These are phyloP conservation scores for Lentinula guzmanii DNA, from an alignment of 768 basidiomycete species.

Conservation along the genomic window DNA sequence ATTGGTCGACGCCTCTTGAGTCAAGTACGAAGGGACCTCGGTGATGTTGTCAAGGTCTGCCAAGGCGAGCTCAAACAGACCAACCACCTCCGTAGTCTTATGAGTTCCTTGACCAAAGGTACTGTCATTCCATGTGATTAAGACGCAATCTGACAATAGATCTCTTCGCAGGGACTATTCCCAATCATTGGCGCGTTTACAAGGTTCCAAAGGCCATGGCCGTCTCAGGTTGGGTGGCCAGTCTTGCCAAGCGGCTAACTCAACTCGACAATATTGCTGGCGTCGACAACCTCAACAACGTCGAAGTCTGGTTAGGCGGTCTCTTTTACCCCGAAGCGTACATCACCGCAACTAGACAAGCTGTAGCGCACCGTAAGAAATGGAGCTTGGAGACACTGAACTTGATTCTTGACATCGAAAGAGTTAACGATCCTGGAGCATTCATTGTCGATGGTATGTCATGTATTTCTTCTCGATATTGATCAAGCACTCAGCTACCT, in stretches of 20 bases:
- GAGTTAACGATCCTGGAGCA: slow-evolving; percentile 67
- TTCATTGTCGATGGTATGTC: slow-evolving; percentile 85
- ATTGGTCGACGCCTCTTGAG: slow-evolving; percentile 77
- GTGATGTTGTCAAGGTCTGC: slow-evolving; percentile 78
- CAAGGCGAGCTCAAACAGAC: slow-evolving; percentile 89
- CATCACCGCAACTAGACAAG: slow-evolving; percentile 91
- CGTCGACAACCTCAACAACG: slow-evolving; percentile 55
- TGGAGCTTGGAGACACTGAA: slow-evolving; percentile 90
- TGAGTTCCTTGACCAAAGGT: slow-evolving; percentile 91
- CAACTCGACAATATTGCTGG: slow-evolving; percentile 74
- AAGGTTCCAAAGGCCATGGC: slow-evolving; percentile 81
- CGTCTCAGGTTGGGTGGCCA: slow-evolving; percentile 80
- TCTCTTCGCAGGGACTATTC: slow-evolving; percentile 65
- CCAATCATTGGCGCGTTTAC: slow-evolving; percentile 83
- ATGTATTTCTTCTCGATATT: background rate
- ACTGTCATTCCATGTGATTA: background rate
- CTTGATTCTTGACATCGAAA: slow-evolving; percentile 76
- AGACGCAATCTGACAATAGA: slow-evolving; percentile 8
- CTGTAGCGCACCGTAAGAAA: slow-evolving; percentile 87
- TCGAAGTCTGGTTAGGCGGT: slow-evolving; percentile 89
- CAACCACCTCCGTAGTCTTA: slow-evolving; percentile 87
- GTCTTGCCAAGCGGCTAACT: slow-evolving; percentile 72
- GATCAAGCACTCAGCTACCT: background rate
- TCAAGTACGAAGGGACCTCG: slow-evolving; percentile 76
- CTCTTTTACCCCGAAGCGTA: slow-evolving; percentile 97